Evolutionary conservation across 371 early-diverging fungal species (phyloP).

Genomic region (Thermomucor indicae-seudaticae): DNA sequence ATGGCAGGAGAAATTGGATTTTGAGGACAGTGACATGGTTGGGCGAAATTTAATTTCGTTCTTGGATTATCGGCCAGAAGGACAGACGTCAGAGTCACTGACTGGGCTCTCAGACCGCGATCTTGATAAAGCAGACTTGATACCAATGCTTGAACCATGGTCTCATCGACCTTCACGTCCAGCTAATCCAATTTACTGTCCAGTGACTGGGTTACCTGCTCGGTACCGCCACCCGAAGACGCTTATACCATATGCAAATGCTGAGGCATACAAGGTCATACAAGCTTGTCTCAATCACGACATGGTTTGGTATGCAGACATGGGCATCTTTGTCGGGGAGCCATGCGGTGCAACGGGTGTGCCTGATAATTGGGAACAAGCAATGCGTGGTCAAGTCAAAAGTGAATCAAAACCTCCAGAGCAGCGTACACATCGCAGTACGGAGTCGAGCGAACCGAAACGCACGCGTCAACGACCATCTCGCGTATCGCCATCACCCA

Average conservation of each 20-base stretch:
- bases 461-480: no score
- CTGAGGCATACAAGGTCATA: constrained; percentile 53
- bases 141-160: constrained; percentile 28
- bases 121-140: constrained; percentile 31
- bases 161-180: constrained; percentile 28
- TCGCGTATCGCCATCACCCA: no score
- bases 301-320: constrained; percentile 38
- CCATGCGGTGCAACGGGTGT: constrained; percentile 32
- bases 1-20: constrained; percentile 25
- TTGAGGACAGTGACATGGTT: constrained; percentile 22
- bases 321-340: constrained; percentile 26
- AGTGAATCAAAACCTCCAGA: no score
- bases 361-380: constrained; percentile 32
- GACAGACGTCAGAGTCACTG: constrained; percentile 3
- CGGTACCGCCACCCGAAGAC: constrained; percentile 62
- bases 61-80: constrained; percentile 7
- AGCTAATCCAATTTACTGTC: constrained; percentile 43
- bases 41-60: constrained; percentile 41
- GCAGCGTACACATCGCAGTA: no score
- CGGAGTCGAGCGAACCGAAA: no score
- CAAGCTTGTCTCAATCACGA: constrained; percentile 28
- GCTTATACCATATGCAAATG: constrained; percentile 60
- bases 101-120: constrained; percentile 22
- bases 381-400: constrained; percentile 8
- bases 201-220: constrained; percentile 65